Base-by-base conservation (phyloP, 169 alveolate genomes). In the Plasmodium gallinaceum region DNA sequence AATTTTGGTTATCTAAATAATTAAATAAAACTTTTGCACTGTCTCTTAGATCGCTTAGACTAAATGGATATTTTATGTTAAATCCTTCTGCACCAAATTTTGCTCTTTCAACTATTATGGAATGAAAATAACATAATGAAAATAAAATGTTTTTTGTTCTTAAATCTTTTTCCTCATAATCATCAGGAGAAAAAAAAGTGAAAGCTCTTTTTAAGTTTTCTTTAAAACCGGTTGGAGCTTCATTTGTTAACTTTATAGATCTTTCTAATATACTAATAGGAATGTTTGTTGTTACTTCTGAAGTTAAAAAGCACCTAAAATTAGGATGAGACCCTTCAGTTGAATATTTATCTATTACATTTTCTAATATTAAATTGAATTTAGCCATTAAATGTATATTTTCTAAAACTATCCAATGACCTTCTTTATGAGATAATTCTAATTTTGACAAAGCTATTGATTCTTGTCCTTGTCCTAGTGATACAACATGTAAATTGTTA, bases 1-100 rank as follows among this genome's bases (percentile, higher is more conserved):
- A 75, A 26, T 93, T 91, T 16, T 92, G 95, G 32, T 95, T 95
- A 91, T 98, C 99, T 91, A 98, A 92, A 91, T 98, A 98, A 95
- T 97, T 98, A 88, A 95, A 93, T 57, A 97, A 95, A 16, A 98
- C 99, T 26, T 96, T 93, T 39, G 98, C 98, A 22, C 99, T 97
- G 87, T 98, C 99, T 88, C 99, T 94, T 80, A 98, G 92, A 88
- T 98, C 99, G 48, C 99, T 99, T 87, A 96, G 94, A 66, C 96
- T 96, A 94, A 97, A 98, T 58, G 99, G 99, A 88, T 98, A 98
- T 76, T 93, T 94, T 98, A 97, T 97, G 91, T 98, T 98, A 98
- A 98, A 98, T 71, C 99, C 99, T 88, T 97, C 95, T 39, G 99
- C 97, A n/a, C 99, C 99, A 93, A 98, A 98, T 94, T 97, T 97